Conservation (phyloP, 257 asterid species). For the Solanum okadae region DNA sequence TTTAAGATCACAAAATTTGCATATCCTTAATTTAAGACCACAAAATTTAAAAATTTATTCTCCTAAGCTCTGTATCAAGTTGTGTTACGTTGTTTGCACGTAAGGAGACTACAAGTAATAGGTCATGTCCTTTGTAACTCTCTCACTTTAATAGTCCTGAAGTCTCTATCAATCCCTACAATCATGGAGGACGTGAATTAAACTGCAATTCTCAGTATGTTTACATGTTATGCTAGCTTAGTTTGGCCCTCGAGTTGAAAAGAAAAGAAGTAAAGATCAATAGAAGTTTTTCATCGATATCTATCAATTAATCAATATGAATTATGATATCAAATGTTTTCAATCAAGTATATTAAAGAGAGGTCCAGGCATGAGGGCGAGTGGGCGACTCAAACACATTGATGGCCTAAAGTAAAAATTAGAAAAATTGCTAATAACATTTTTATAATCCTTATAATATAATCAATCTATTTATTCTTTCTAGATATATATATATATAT, state of each 20-base stretch:
- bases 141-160: neutral
- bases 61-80: neutral
- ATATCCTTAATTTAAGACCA: too few relatives aligned
- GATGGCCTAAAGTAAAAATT: neutral
- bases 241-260: neutral
- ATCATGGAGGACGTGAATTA: neutral
- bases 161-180: neutral
- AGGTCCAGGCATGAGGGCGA: neutral
- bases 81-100: neutral
- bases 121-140: neutral
- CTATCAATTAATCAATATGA: neutral
- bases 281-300: neutral
- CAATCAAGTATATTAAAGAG: neutral
- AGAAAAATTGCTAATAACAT: accelerated
- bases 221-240: neutral
- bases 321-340: neutral
- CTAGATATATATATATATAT: too few relatives aligned
- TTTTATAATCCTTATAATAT: too few relatives aligned
- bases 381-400: too few relatives aligned
- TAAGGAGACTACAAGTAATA: neutral
- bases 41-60: too few relatives aligned
- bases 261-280: neutral
- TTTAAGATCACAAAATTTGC: accelerated
- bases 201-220: neutral
- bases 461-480: neutral